Evolutionary conservation across 148 eudicot species (phyloP), one percentile per base, ranked within the genome.

Genomic region (Chenopodium quinoa): DNA sequence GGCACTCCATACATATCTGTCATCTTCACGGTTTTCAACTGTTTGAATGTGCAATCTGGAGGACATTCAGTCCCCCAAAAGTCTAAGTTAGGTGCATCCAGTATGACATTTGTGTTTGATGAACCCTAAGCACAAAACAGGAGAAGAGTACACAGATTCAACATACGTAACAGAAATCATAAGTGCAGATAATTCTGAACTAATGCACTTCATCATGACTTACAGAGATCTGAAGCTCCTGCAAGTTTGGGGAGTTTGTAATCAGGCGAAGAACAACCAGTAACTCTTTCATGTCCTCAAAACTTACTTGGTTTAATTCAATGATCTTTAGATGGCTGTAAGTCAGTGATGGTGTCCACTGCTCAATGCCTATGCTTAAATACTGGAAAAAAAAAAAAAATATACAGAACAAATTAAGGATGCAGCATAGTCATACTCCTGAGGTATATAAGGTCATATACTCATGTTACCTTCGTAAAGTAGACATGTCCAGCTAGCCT

Each of bases 221-320:
- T 75, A 96, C 99, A 50, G 98, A 94, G 82, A 96, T 88, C 31
- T 94, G 93, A 81, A 96, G 98, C 82, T 92, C 98, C 81, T 89
- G 83, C 73, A 96, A 81, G 78, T 85, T 89, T 12, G 98, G 99
- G 73, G 99, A 90, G 82, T 86, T 91, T 81, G 85, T 80, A 82
- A 96, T 90, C 86, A 96, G 86, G 70, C 90, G 94, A 83, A 96
- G 95, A 86, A 94, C 88, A 71, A 91, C 98, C 79, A 87, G 70
- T 68, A 92, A 89, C 86, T 96, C 99, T 82, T 94, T 91, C 88
- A 88, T 83, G 86, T 96, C 98, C 80, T 96, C 99, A 78, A 94
- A 94, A 77, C 93, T 92, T 75, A 94, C 94, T 92, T 94, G 95
- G 85, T 89, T 87, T 64, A 96, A 69, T 82, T 96, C 93, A 79